Evolutionary conservation across 345 rosid genomes (phyloP), one percentile per base, ranked within the genome.

Genomic region (Bruguiera parviflora): DNA sequence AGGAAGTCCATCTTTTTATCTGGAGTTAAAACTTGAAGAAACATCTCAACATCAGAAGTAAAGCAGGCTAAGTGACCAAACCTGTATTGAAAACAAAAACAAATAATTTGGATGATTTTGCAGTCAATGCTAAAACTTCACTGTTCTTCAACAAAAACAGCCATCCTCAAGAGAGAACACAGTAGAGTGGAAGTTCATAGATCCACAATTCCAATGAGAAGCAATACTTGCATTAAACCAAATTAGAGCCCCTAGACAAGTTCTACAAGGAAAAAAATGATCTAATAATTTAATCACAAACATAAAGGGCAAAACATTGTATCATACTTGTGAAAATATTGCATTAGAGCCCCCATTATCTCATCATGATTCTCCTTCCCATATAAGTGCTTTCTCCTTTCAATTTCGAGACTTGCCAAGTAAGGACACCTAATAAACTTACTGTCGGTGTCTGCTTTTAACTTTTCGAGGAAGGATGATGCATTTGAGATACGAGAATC

Each of bases 11-110:
- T 75, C 79, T 79, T 87, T 76, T 83, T 80, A 57, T 82, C 83
- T 25, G 81, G 74, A 75, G 96, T 64, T 75, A 96, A 82, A 60
- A 86, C 90, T 78, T 83, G 85, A 81, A 92, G 83, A 76, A 74
- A 90, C 68, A 72, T 79, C 79, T 89, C 94, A 57, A 90, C 76
- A 72, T 90, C 99, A 32, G 96, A 85, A 72, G 91, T 73, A 83
- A 81, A 92, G 81, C 96, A 92, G 56, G 96, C 96, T 73, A 90
- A 75, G 83, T 90, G 99, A 81, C 98, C 96, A 85, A 90, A 92
- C 86, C 98, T 96, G 91, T 58, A 65, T 65, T 73, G 64, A 73
- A 59, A 67, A 68, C 27, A 46, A 28, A 52, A 29, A 66, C 65
- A 56, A 72, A 29, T 61, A 49, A 31, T 57, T 22, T 39, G 6